A percentile compares a stretch with the other conserved stretches of the same genome.
Conservation (phyloP, 2,329 filamentous ascomycete species). For the Aspergillus sp. region DNA sequence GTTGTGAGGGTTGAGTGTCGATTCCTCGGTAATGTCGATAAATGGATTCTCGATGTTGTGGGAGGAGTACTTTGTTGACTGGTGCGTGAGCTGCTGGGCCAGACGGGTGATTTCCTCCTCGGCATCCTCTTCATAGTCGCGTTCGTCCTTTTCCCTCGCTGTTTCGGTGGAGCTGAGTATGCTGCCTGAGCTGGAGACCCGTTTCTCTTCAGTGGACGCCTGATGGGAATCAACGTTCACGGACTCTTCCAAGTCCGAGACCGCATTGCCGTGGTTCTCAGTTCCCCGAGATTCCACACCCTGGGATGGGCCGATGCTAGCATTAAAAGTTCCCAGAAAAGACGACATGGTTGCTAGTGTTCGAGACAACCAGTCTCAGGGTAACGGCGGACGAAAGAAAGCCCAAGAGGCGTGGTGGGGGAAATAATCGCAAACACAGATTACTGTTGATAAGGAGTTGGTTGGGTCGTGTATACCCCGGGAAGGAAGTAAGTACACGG, state of each 20-base stretch:
- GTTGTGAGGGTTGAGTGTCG: constrained; percentile 45
- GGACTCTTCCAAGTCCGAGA: not conserved
- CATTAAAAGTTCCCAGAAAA: constrained; percentile 34
- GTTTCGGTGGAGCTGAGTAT: constrained; percentile 32
- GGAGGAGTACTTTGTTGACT: constrained; percentile 33
- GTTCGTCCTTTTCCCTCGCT: constrained; percentile 22
- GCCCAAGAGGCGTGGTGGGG: constrained; percentile 6
- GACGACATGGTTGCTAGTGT: constrained; percentile 30
- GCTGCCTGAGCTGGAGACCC: constrained; percentile 10
- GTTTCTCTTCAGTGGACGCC: not conserved
- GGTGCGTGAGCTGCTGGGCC: constrained; percentile 35
- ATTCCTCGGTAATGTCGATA: constrained; percentile 32
- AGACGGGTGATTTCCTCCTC: constrained; percentile 34
- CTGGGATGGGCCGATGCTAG: constrained; percentile 25
- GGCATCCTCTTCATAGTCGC: constrained; percentile 23
- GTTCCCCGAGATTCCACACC: constrained; percentile 12
- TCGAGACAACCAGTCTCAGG: constrained; percentile 17
- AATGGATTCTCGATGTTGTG: constrained; percentile 36
- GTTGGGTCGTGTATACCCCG: too few species aligned
- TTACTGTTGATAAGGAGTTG: not conserved
- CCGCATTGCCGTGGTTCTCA: constrained; percentile 10
- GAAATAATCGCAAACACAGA: not conserved
- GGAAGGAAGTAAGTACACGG: not conserved
- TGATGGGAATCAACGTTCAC: not conserved
- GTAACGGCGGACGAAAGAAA: constrained; percentile 3